Base-by-base conservation (phyloP, 2,329 filamentous ascomycete genomes). In the Alternaria hordeiaustralica region DNA sequence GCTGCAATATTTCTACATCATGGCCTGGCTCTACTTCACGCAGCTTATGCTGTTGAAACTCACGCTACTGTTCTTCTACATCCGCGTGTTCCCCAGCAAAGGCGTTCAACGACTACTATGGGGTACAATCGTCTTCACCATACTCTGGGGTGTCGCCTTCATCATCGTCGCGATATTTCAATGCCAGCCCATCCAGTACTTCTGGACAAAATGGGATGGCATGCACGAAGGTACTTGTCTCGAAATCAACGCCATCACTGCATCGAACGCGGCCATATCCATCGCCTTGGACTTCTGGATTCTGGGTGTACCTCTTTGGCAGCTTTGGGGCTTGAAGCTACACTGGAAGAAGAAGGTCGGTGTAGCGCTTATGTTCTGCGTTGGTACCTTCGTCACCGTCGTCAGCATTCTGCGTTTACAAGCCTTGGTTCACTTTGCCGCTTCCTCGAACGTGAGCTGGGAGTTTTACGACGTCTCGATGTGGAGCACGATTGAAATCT, bases 391-490 rank as follows among this genome's bases (percentile, higher is more conserved):
- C 53, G 79, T 83, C 49, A 82, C 81, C 2, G 64, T 84, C 6
- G 76, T 84, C 51, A 83, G 81, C 61, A 79, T 82, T 54, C 68
- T 84, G 43, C 81, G 82, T 5, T 69, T 85, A 5, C 75, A 77
- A 13, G 80, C 81, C 6, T 72, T 84, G 9, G 76, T 84, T 47
- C 68, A 78, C 43, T 84, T 84, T 58, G 80, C 80, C 18, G 77
- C 73, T 21, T 82, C 82, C 1, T 61, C 71, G 2, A 83, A 84
- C 66, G 66, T 80, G 20, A 76, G 71, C 30, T 81, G 79, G 76
- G 80, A 81, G 54, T 81, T 82, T 65, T 78, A 77, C 21, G 77
- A 79, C 5, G 78, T 81, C 8, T 75, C 78, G 2, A 76, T 79
- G 49, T 84, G 82, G 82, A 80, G 77, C 36, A 76, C 78, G 3